A percentile compares a stretch with the other conserved stretches of the same genome.
Evolutionary conservation across 2,329 filamentous ascomycete species (phyloP).

Genomic region (Myriosclerotinia scirpicola): DNA sequence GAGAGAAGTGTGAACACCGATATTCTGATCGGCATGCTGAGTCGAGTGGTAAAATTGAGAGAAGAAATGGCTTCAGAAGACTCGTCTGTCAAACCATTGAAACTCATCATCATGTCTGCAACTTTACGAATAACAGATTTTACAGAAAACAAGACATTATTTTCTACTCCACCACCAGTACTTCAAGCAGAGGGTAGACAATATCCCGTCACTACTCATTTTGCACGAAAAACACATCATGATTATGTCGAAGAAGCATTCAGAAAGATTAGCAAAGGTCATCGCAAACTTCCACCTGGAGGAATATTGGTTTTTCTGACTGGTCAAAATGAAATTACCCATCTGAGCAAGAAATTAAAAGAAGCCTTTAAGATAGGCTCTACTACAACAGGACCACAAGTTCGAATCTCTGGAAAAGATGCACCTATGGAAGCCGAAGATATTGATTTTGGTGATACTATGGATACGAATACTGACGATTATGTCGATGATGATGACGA

Average conservation of each 20-base stretch:
- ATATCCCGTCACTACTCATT: conserved; percentile 86
- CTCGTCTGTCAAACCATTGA: conserved; percentile 71
- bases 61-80: conserved; percentile 73
- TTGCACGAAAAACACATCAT: conserved; percentile 74
- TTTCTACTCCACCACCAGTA: conserved; percentile 75
- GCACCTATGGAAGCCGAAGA: conserved; percentile 82
- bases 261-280: conserved; percentile 80
- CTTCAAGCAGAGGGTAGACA: conserved; percentile 90
- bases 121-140: conserved; percentile 90
- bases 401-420: conserved; percentile 74
- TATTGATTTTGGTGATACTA: conserved; percentile 73
- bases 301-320: conserved; percentile 94
- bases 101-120: conserved; percentile 97
- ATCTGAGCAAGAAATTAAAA: conserved; percentile 77
- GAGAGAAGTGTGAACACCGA: conserved; percentile 97
- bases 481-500: conserved; percentile 60
- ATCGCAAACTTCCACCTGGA: conserved; percentile 84
- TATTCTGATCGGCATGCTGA: conserved; percentile 96
- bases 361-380: conserved; percentile 54
- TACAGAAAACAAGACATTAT: conserved; percentile 78
- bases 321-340: conserved; percentile 85
- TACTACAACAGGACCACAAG: conserved; percentile 59
- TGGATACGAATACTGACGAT: conserved; percentile 55
- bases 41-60: conserved; percentile 83
- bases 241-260: conserved; percentile 93